Evolutionary conservation across 1,284 basidiomycete genomes (phyloP), one percentile per base, ranked within the genome.

Genomic region (Ustilago cynodontis): DNA sequence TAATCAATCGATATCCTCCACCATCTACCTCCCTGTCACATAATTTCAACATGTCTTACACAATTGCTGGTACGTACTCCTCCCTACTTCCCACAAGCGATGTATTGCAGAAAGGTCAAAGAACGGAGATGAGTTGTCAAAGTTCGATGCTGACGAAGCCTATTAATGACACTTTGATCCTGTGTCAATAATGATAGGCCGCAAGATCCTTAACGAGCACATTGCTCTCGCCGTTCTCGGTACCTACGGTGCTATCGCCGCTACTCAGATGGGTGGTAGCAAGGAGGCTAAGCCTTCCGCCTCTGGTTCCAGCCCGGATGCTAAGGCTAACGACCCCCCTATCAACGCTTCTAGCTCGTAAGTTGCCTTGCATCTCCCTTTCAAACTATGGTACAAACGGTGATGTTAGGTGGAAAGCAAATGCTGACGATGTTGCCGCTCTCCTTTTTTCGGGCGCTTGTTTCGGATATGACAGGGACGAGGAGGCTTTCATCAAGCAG

Each of bases 401-500:
- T 33, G 31, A n/a, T 13, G 33, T 29, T 16, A 37, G n/a, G 16
- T 22, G 20, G 54, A 28, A n/a, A 28, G 33, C 33, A 28, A 3
- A 33, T 35, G 29, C 28, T 53, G 28, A 55, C 18, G 47, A 20
- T 35, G 14, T 6, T 5, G 10, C 20, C 31, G 8, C 35, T 35
- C 18, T 20, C 14, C 2, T 51, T 5, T 37, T 11, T 39, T 26
- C 47, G 39, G 14, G 14, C 31, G 31, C 14, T 10, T n/a, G n/a
- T n/a, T 18, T 50, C 11, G 31, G 24, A 2, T 14, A 14, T 28
- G 18, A 59, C 60, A 84, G 82, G 22, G 82, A 84, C 53, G 82
- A 84, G 68, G 82, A 83, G 71, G 78, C 82, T 16, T 84, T 84
- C 77, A 82, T 84, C 73, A 84, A 83, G 80, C 80, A 84, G 59